Evolutionary conservation across 306 rosid genomes (phyloP).

Genomic region (Quercus dentata): DNA sequence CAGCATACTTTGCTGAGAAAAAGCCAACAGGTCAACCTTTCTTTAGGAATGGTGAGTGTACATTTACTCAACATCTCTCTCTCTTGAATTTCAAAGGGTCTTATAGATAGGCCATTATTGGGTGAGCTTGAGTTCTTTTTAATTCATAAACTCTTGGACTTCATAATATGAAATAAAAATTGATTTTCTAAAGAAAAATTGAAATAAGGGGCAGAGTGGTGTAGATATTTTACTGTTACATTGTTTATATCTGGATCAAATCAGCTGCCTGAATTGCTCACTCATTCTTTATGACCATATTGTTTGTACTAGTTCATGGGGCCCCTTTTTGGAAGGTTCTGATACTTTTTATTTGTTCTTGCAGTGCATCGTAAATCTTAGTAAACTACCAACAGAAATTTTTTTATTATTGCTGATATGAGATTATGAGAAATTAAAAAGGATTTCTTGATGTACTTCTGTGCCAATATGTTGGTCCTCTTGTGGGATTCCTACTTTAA

Average conservation of each 20-base stretch:
- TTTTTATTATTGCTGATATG: background rate
- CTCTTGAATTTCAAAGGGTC: background rate
- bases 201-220: slow-evolving; percentile 2
- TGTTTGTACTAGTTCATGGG: background rate
- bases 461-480: background rate
- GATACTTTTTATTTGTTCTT: background rate
- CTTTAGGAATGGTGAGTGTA: slow-evolving; percentile 69
- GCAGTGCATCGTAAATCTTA: background rate
- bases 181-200: background rate
- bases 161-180: background rate
- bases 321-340: background rate
- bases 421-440: background rate
- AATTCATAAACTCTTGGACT: slow-evolving; percentile 1
- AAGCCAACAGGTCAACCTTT: slow-evolving; percentile 73
- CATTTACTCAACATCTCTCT: slow-evolving; percentile 6
- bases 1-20: slow-evolving; percentile 68
- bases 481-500: background rate
- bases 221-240: slow-evolving; percentile 1
- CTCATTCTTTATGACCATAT: background rate
- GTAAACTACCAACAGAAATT: background rate
- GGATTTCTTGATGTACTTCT: background rate
- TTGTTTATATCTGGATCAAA: slow-evolving; percentile 10
- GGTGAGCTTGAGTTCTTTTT: slow-evolving; percentile 14
- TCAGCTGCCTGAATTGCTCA: background rate
- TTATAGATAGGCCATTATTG: slow-evolving; percentile 4